These are phyloP conservation scores for Phytophthora foliorum DNA, from an alignment of 352 stramenopile genomes.

Conservation along the genomic window DNA sequence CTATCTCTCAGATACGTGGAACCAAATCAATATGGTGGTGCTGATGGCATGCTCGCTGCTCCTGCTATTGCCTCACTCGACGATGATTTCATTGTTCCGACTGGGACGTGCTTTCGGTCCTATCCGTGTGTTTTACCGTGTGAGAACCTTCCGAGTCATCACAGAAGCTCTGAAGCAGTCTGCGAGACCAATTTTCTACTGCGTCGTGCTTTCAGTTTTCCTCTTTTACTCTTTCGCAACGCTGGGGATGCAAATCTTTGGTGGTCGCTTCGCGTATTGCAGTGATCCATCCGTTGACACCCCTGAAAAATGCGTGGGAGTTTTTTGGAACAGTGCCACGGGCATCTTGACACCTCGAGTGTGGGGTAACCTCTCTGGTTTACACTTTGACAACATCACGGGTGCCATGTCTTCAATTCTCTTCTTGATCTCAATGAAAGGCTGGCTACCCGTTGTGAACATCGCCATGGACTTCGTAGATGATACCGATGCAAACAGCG, in stretches of 20 bases:
- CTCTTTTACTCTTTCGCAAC: slow-evolving; percentile 89
- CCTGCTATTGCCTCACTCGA: slow-evolving; percentile 78
- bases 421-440: slow-evolving; percentile 89
- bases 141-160: slow-evolving; percentile 89
- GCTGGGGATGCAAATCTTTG: slow-evolving; percentile 89
- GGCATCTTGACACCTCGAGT: slow-evolving; percentile 76
- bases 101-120: slow-evolving; percentile 83
- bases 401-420: slow-evolving; percentile 82
- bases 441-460: slow-evolving; percentile 87
- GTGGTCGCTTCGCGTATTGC: slow-evolving; percentile 82
- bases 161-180: slow-evolving; percentile 84
- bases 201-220: slow-evolving; percentile 80
- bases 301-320: slow-evolving; percentile 60
- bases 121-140: slow-evolving; percentile 87
- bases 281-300: slow-evolving; percentile 72
- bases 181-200: slow-evolving; percentile 82
- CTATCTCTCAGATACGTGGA: slow-evolving; percentile 87
- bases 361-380: slow-evolving; percentile 79
- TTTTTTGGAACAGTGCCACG: slow-evolving; percentile 64
- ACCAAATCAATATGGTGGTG: slow-evolving; percentile 88
- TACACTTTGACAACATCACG: slow-evolving; percentile 89
- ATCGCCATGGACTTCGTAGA: slow-evolving; percentile 75
- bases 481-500: slow-evolving; percentile 61
- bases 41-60: slow-evolving; percentile 81
- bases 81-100: slow-evolving; percentile 78